These are phyloP conservation scores for Psilocybe sp. DNA, from an alignment of 768 basidiomycete genomes.

Conservation along the genomic window DNA sequence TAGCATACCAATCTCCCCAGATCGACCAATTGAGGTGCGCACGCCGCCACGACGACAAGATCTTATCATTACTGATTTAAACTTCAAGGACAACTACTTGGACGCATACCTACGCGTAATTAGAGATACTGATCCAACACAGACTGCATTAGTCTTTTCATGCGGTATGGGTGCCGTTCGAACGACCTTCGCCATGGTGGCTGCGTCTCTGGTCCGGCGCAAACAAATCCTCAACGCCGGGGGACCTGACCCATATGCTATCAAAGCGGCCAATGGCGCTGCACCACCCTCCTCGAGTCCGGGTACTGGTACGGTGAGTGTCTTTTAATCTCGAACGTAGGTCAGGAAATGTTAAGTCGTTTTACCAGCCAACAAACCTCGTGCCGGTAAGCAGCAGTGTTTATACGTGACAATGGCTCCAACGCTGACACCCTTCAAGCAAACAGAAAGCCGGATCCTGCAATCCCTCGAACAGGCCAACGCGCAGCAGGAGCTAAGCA, in stretches of 20 bases:
- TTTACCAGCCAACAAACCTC: slow-evolving; percentile 10
- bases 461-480: slow-evolving; percentile 72
- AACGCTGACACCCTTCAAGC: slow-evolving; percentile 20
- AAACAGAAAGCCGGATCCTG: slow-evolving; percentile 56
- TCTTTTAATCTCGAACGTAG: not conserved
- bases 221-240: slow-evolving; percentile 68
- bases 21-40: slow-evolving; percentile 82
- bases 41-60: too few species aligned
- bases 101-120: slow-evolving; percentile 90
- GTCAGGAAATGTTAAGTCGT: not conserved
- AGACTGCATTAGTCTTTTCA: slow-evolving; percentile 86
- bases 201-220: slow-evolving; percentile 81
- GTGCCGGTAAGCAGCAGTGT: slow-evolving; percentile 1
- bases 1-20: slow-evolving; percentile 93
- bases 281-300: slow-evolving; percentile 27
- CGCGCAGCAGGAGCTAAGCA: slow-evolving; percentile 77
- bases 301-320: slow-evolving; percentile 47
- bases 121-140: slow-evolving; percentile 71
- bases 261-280: slow-evolving; percentile 25
- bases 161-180: slow-evolving; percentile 97
- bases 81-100: slow-evolving; percentile 77
- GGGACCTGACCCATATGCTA: slow-evolving; percentile 74
- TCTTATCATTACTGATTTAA: not conserved
- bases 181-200: slow-evolving; percentile 97
- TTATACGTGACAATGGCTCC: not conserved